Base-by-base conservation (phyloP, 192 early-diverging fungal species). In the Umbelopsis isabellina region DNA sequence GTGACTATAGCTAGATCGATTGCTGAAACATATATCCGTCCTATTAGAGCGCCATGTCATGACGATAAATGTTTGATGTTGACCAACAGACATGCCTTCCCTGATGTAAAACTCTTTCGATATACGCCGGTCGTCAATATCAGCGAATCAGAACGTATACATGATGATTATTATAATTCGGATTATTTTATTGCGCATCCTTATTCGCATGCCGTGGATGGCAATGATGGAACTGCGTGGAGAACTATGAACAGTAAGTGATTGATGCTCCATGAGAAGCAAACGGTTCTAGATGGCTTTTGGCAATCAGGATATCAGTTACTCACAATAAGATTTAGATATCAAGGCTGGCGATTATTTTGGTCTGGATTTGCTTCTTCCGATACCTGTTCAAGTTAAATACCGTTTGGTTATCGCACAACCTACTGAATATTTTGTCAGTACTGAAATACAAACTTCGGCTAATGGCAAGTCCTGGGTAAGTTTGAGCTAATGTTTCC, bases 41-140 rank as follows among this genome's bases (percentile, higher is more conserved):
- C 5, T 4, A 20, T 35, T 48, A 78, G 80, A 46, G 78, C 82
- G 4, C 75, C 81, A 10, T 87, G 86, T 49, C 67, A 73, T 12
- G 78, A 87, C 68, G 86, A 85, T 70, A 77, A 80, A 10, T 87
- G 86, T 65, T 71, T 87, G 22, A 71, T 87, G 22, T 67, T 87
- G 23, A 82, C 86, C 2, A 87, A 87, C 69, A 83, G 79, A 55
- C 50, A 85, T 27, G 61, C 75, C 0, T 80, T 85, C 46, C 86
- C 86, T 15, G 76, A 81, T 48, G 72, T 84, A 10, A 52, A 66
- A 6, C 70, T 82, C 64, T 85, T 87, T 48, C 71, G 72, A 11
- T 85, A 85, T 65, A 61, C 66, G 13, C 84, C 86, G n/a, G 77
- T 76, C 48, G 78, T 84, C 25, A 80, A 84, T 68, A 81, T 87